Conservation (phyloP, 106 monocot genomes). For the Phalaenopsis aphrodite region DNA sequence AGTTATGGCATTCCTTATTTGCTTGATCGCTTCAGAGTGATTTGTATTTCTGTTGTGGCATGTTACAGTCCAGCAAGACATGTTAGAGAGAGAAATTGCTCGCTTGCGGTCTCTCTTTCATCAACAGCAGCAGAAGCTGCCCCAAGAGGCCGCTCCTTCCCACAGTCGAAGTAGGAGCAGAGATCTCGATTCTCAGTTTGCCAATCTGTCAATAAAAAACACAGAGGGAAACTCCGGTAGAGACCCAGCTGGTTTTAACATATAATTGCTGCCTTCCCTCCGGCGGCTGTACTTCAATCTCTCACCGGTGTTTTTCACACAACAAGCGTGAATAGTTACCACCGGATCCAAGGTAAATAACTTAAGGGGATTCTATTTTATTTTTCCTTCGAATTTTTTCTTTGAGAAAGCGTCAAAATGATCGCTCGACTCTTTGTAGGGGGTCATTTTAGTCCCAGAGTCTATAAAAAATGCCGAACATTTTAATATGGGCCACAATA, state of each 20-base stretch:
- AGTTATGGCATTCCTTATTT: neutral
- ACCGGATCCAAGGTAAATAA: slow-evolving; percentile 10
- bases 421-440: neutral
- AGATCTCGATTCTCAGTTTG: slow-evolving; percentile 72
- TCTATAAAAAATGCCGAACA: too few species aligned
- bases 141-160: slow-evolving; percentile 19
- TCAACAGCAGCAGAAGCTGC: slow-evolving; percentile 62
- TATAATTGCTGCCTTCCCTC: slow-evolving; percentile 8
- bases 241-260: slow-evolving; percentile 35
- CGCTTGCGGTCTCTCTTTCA: slow-evolving; percentile 51
- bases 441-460: too few species aligned
- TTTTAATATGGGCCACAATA: too few species aligned
- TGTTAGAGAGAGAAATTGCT: slow-evolving; percentile 82
- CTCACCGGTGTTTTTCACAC: neutral
- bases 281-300: slow-evolving; percentile 22
- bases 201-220: slow-evolving; percentile 66
- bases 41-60: neutral
- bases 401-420: too few species aligned
- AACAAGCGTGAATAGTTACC: too few species aligned
- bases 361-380: neutral
- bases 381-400: slow-evolving; percentile 1
- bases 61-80: slow-evolving; percentile 89
- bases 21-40: neutral
- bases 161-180: slow-evolving; percentile 58
- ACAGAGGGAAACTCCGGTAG: slow-evolving; percentile 43